phyloP scores from a whole-genome alignment of 1,284 basidiomycete species.

The Hypsizygus ulmarius region DNA sequence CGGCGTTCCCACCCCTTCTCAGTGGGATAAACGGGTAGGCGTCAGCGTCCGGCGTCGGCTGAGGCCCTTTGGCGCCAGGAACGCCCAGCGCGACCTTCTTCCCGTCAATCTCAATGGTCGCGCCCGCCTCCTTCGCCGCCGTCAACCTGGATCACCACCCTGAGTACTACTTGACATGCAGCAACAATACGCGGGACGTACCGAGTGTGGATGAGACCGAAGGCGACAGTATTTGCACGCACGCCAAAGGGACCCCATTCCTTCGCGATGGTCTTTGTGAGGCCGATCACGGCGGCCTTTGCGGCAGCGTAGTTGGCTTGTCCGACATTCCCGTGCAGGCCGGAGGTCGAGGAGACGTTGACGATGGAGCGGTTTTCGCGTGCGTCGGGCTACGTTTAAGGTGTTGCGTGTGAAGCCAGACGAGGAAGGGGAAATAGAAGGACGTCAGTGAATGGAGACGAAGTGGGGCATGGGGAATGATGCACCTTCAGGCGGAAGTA shows the following conservation, averaged over 20 bases:
- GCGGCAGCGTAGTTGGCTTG: conserved; percentile 84
- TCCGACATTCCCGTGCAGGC: conserved; percentile 81
- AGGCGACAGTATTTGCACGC: conserved; percentile 79
- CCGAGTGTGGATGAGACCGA: conserved; percentile 74
- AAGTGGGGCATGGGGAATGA: not conserved
- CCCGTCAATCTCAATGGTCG: conserved; percentile 74
- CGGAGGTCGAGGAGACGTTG: conserved; percentile 76
- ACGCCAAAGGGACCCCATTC: conserved; percentile 86
- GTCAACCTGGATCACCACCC: conserved; percentile 45
- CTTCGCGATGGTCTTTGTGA: conserved; percentile 85
- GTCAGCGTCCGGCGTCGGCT: conserved; percentile 30
- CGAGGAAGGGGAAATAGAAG: not conserved
- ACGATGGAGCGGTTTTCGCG: conserved; percentile 74
- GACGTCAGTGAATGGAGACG: not conserved
- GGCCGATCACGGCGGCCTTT: conserved; percentile 72
- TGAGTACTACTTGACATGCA: not conserved
- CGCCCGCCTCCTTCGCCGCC: conserved; percentile 74
- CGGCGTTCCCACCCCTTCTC: conserved; percentile 67
- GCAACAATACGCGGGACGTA: conserved; percentile 26
- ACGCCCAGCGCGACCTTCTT: conserved; percentile 83
- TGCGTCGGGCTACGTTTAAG: conserved; percentile 33
- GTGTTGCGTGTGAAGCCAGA: not conserved
- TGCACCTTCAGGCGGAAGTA: conserved; percentile 79
- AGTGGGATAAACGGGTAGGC: conserved; percentile 65
- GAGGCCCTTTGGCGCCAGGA: conserved; percentile 48